Conservation (phyloP, 306 rosid genomes). For the Glycine soja region DNA sequence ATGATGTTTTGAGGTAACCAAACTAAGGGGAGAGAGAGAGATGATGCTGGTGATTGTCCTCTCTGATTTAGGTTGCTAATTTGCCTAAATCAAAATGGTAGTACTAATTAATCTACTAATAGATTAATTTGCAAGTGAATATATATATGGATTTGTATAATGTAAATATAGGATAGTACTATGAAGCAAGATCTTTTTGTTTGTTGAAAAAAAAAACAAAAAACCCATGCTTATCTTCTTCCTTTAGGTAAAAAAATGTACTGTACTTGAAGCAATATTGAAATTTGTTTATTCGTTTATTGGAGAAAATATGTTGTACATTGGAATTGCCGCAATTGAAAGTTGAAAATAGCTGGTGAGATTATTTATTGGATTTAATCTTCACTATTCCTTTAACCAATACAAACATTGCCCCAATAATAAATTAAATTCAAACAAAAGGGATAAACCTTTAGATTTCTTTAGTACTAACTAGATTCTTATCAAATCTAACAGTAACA, state of each 20-base stretch:
- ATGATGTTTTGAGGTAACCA: background rate
- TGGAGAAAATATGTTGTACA: background rate
- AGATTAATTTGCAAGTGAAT: background rate
- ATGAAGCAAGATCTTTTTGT: conserved; percentile 10
- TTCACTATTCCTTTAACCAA: background rate
- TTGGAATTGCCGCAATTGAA: background rate
- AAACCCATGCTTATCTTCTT: background rate
- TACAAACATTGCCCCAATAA: background rate
- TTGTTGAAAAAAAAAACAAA: background rate
- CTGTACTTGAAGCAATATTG: background rate
- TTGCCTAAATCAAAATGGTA: conserved; percentile 3
- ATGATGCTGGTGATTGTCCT: conserved; percentile 28
- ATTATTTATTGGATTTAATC: background rate
- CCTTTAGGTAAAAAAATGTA: background rate
- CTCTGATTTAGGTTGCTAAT: background rate
- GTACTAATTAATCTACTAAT: background rate
- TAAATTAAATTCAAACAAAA: background rate
- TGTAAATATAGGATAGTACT: conserved; percentile 37
- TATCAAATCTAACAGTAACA: background rate
- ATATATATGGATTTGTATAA: background rate
- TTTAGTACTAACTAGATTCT: background rate
- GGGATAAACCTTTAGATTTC: background rate
- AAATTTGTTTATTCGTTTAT: conserved; percentile 46
- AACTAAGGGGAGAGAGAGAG: background rate
- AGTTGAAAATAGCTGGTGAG: background rate